These are phyloP conservation scores for Barnettozyma siamensis DNA, from an alignment of 805 yeast species.

Conservation along the genomic window DNA sequence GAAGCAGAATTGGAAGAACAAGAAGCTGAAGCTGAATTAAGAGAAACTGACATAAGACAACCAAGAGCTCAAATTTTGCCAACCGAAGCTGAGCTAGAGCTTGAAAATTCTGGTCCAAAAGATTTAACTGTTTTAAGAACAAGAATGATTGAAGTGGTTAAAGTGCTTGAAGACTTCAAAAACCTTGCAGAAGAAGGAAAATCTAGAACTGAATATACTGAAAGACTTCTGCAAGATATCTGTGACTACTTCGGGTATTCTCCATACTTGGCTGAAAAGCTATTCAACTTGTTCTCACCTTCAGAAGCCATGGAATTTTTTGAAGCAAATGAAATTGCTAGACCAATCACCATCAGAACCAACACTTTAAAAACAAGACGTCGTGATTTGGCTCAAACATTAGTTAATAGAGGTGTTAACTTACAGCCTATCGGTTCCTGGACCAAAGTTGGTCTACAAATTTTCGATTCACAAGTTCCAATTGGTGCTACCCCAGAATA, in stretches of 20 bases:
- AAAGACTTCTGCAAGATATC: slow-evolving; percentile 76
- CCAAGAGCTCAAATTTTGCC: slow-evolving; percentile 80
- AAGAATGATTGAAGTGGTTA: slow-evolving; percentile 91
- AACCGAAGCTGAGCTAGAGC: slow-evolving; percentile 52
- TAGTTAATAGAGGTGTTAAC: slow-evolving; percentile 95
- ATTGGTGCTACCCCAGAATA: slow-evolving; percentile 99
- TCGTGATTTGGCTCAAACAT: slow-evolving; percentile 89
- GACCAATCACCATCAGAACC: slow-evolving; percentile 97
- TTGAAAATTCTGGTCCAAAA: slow-evolving; percentile 48
- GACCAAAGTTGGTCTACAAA: slow-evolving; percentile 97
- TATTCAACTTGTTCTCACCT: slow-evolving; percentile 87
- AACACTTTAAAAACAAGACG: slow-evolving; percentile 92
- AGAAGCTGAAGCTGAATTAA: slow-evolving; percentile 56
- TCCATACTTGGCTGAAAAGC: slow-evolving; percentile 86
- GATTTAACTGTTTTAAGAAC: slow-evolving; percentile 83
- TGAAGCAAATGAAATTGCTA: slow-evolving; percentile 95
- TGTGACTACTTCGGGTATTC: slow-evolving; percentile 93
- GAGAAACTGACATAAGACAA: slow-evolving; percentile 52
- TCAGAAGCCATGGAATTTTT: slow-evolving; percentile 97
- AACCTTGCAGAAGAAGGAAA: slow-evolving; percentile 78
- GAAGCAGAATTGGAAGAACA: slow-evolving; percentile 52
- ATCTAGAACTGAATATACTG: slow-evolving; percentile 77
- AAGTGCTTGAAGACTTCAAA: slow-evolving; percentile 87
- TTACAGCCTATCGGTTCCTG: slow-evolving; percentile 95
- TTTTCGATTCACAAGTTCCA: slow-evolving; percentile 98